Evolutionary conservation across 352 stramenopile species (phyloP).

Genomic region (Peronospora belbahrii): DNA sequence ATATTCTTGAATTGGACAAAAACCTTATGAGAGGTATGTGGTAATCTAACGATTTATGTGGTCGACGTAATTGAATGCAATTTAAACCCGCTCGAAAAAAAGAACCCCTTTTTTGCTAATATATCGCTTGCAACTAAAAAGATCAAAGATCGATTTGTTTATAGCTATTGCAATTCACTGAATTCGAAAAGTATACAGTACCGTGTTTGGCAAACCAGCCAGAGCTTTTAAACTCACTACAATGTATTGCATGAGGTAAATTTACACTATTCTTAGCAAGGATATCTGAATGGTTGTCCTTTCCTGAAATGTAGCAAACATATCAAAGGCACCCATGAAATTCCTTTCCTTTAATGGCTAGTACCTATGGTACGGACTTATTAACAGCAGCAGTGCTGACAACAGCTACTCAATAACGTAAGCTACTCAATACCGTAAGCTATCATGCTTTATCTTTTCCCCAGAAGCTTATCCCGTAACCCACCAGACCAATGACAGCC

Average conservation of each 20-base stretch:
- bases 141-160: too few relatives aligned
- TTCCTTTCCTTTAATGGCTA: slow-evolving; percentile 3
- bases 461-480: slow-evolving; percentile 61
- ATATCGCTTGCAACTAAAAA: too few relatives aligned
- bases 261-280: background rate
- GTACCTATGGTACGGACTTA: too few relatives aligned
- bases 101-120: too few relatives aligned
- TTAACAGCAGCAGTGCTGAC: too few relatives aligned
- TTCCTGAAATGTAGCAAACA: too few relatives aligned
- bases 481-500: slow-evolving; percentile 44
- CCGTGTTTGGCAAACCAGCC: slow-evolving; percentile 29
- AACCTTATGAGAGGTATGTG: background rate
- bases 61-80: slow-evolving; percentile 1
- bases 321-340: background rate
- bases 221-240: slow-evolving; percentile 13
- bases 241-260: slow-evolving; percentile 24
- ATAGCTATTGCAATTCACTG: too few relatives aligned
- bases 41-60: background rate
- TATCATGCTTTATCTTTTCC: slow-evolving; percentile 36
- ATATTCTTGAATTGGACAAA: slow-evolving; percentile 21
- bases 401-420: background rate
- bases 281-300: background rate
- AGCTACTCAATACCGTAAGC: slow-evolving; percentile 1
- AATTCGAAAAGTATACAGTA: too few relatives aligned
- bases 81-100: too few relatives aligned